A percentile compares a stretch with the other conserved stretches of the same genome.
phyloP scores from a whole-genome alignment of 192 early-diverging fungal species.

The Spinellus fusiger region DNA sequence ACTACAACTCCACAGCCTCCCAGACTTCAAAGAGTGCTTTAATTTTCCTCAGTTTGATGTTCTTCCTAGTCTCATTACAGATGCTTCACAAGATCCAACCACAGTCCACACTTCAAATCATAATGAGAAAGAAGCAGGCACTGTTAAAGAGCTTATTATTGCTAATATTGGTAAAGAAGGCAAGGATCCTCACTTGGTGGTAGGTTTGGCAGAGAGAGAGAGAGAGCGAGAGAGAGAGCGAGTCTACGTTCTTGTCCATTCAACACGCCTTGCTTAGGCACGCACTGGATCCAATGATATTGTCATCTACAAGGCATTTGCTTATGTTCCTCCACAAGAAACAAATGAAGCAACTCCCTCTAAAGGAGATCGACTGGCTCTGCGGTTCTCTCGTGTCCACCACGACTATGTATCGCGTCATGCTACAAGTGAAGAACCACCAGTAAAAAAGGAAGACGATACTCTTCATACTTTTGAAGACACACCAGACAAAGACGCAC shows the following conservation, averaged over 20 bases:
- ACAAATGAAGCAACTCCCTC: conserved; percentile 12
- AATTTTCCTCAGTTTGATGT: conserved; percentile 52
- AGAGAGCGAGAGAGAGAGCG: not conserved
- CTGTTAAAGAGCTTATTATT: conserved; percentile 68
- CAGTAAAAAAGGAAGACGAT: conserved; percentile 2
- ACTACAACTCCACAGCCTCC: conserved; percentile 48
- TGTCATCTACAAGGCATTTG: conserved; percentile 63
- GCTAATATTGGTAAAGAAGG: conserved; percentile 54
- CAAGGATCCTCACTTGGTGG: conserved; percentile 64
- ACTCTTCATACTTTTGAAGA: conserved; percentile 27
- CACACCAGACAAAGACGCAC: too few species aligned
- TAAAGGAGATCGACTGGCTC: conserved; percentile 51
- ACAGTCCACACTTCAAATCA: not conserved
- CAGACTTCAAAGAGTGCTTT: conserved; percentile 52
- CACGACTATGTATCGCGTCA: conserved; percentile 60
- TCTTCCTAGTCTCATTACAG: conserved; percentile 47
- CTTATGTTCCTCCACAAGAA: conserved; percentile 35
- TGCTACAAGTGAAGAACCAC: conserved; percentile 26
- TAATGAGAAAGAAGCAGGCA: conserved; percentile 21
- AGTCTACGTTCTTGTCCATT: not conserved
- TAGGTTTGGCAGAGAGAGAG: conserved; percentile 28
- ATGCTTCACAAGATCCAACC: conserved; percentile 25
- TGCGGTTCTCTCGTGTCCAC: conserved; percentile 60
- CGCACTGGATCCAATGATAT: conserved; percentile 62
- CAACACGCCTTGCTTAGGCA: conserved; percentile 31